Evolutionary conservation across 1,284 basidiomycete genomes (phyloP).

Genomic region (Trichosporon asahii): DNA sequence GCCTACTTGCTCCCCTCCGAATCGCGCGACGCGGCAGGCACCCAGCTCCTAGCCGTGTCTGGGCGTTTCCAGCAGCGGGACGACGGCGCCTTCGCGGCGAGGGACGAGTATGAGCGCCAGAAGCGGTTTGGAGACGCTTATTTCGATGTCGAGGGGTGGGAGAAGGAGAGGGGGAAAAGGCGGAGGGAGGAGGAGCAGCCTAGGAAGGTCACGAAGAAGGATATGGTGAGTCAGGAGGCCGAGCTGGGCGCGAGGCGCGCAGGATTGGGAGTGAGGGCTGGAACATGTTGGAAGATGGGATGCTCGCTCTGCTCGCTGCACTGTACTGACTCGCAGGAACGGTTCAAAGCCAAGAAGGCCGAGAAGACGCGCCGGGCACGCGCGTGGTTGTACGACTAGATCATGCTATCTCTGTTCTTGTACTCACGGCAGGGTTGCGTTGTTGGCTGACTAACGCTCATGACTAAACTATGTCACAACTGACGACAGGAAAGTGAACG

Average conservation of each 20-base stretch:
- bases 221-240: slow-evolving; percentile 62
- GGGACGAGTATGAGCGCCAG: slow-evolving; percentile 76
- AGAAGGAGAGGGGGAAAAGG: slow-evolving; percentile 60
- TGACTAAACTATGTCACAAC: no score
- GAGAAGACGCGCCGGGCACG: slow-evolving; percentile 80
- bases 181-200: slow-evolving; percentile 59
- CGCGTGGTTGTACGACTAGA: slow-evolving; percentile 76
- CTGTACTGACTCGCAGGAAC: slow-evolving; percentile 59
- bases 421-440: neutral
- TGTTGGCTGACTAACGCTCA: no score
- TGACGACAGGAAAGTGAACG: neutral
- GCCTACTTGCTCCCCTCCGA: slow-evolving; percentile 74
- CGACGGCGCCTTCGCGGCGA: slow-evolving; percentile 62
- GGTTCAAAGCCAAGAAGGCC: slow-evolving; percentile 79
- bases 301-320: neutral
- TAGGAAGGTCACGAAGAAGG: slow-evolving; percentile 73
- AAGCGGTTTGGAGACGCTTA: slow-evolving; percentile 84
- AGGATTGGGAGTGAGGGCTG: no score
- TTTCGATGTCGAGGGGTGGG: slow-evolving; percentile 81
- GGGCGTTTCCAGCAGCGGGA: slow-evolving; percentile 40
- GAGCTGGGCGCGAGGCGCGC: no score
- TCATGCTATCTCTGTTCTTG: neutral
- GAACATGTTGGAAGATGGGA: no score
- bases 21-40: slow-evolving; percentile 45
- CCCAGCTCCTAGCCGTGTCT: slow-evolving; percentile 52